Evolutionary conservation across 306 rosid genomes (phyloP).

Genomic region (Prunus davidiana): DNA sequence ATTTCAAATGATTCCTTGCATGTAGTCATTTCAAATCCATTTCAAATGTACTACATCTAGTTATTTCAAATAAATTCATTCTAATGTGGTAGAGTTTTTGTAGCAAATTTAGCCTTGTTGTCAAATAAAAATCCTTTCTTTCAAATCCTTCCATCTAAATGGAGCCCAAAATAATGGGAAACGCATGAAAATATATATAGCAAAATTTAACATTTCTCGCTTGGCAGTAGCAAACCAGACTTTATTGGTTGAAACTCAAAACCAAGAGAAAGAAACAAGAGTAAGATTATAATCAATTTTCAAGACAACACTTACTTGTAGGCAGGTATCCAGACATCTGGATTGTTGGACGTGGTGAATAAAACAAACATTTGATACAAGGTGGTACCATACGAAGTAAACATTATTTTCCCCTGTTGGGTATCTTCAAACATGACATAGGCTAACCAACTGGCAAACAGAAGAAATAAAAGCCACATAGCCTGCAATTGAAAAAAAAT

Average conservation of each 20-base stretch:
- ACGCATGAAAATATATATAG: background rate
- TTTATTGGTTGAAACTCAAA: background rate
- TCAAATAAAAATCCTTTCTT: too few relatives aligned
- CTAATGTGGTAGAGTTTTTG: too few relatives aligned
- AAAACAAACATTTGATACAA: constrained; percentile 80
- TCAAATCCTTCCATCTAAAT: too few relatives aligned
- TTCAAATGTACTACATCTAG: too few relatives aligned
- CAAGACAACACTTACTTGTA: constrained; percentile 70
- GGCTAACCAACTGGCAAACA: constrained; percentile 92
- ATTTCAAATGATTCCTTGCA: too few relatives aligned
- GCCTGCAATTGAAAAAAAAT: constrained; percentile 61
- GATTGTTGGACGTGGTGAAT: constrained; percentile 91
- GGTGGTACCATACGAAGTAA: constrained; percentile 80
- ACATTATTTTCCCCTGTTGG: constrained; percentile 62
- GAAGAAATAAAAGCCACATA: constrained; percentile 78
- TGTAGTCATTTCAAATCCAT: too few relatives aligned
- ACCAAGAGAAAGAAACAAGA: background rate
- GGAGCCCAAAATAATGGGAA: background rate
- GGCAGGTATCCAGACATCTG: constrained; percentile 99
- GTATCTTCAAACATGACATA: constrained; percentile 97
- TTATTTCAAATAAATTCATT: too few relatives aligned
- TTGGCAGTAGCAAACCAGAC: background rate
- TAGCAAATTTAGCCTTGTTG: too few relatives aligned
- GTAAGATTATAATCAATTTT: constrained; percentile 7
- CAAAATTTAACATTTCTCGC: background rate